phyloP scores from a whole-genome alignment of 1,284 basidiomycete genomes.

The Pterulicium gracile region DNA sequence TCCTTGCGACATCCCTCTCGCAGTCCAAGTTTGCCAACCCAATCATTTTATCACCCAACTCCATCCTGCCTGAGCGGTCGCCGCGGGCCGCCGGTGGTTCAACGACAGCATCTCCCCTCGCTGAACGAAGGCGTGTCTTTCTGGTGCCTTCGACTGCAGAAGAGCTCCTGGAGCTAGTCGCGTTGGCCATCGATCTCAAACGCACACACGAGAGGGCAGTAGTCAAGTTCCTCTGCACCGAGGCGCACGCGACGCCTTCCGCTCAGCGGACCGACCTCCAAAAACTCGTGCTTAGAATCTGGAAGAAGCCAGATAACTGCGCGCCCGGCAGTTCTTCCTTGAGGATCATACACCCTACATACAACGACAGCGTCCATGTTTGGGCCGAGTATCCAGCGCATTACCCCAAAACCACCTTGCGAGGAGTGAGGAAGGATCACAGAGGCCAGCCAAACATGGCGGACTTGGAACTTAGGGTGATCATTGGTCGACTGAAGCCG shows the following conservation, averaged over 20 bases:
- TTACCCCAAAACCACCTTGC: not conserved
- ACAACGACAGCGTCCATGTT: not conserved
- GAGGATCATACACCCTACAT: not conserved
- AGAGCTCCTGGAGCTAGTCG: too few relatives aligned
- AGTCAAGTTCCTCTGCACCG: conserved; percentile 25
- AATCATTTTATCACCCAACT: too few relatives aligned
- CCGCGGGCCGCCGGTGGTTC: too few relatives aligned
- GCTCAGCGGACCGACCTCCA: conserved; percentile 27
- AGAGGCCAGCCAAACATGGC: not conserved
- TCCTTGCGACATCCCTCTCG: too few relatives aligned
- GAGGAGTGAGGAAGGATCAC: not conserved
- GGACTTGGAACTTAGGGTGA: not conserved
- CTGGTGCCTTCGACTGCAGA: too few relatives aligned
- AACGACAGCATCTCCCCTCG: too few relatives aligned
- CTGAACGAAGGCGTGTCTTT: too few relatives aligned
- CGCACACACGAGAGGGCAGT: too few relatives aligned
- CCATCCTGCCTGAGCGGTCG: too few relatives aligned
- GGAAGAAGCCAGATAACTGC: conserved; percentile 15
- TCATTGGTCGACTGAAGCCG: not conserved
- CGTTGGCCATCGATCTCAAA: too few relatives aligned
- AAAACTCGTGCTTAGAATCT: conserved; percentile 23
- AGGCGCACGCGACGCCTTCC: conserved; percentile 24
- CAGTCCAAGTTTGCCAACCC: too few relatives aligned
- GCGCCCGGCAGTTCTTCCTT: not conserved
- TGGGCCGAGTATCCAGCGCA: not conserved